Conservation (phyloP, 164 flowering plant genomes). For the Macadamia tetraphylla region DNA sequence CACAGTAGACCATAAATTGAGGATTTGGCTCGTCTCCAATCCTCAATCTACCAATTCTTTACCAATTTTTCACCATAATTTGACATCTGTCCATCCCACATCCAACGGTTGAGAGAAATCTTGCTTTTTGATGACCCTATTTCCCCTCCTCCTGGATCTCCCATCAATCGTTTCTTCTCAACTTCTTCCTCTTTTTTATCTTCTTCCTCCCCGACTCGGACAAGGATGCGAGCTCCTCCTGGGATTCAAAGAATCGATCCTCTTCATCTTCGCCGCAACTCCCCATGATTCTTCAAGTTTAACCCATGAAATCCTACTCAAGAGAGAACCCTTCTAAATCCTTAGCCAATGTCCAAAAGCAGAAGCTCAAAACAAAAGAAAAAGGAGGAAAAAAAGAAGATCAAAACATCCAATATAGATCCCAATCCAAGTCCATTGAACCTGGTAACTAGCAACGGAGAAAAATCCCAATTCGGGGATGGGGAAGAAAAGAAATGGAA, state of each 20-base stretch:
- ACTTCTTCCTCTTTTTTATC: too few relatives aligned
- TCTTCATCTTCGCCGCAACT: slow-evolving; percentile 35
- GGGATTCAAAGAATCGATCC: slow-evolving; percentile 58
- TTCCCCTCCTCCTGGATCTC: too few relatives aligned
- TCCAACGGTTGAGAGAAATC: too few relatives aligned
- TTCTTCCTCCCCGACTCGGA: slow-evolving; percentile 31
- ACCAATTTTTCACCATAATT: too few relatives aligned
- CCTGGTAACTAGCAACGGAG: slow-evolving; percentile 27
- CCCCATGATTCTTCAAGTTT: slow-evolving; percentile 22
- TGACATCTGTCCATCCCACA: too few relatives aligned
- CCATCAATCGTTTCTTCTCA: too few relatives aligned
- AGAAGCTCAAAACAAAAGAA: slow-evolving; percentile 1
- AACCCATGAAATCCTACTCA: slow-evolving; percentile 29
- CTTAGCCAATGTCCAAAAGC: slow-evolving; percentile 11
- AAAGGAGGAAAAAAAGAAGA: background rate
- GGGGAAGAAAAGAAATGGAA: background rate
- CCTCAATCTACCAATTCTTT: too few relatives aligned
- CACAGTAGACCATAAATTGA: too few relatives aligned
- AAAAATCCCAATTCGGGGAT: background rate
- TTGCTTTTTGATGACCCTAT: too few relatives aligned
- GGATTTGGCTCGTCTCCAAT: too few relatives aligned
- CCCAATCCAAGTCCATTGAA: slow-evolving; percentile 64
- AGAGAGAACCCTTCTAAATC: slow-evolving; percentile 4
- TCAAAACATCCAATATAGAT: slow-evolving; percentile 50
- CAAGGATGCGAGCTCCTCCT: slow-evolving; percentile 47